phyloP scores from a whole-genome alignment of 176 grass and related monocot genomes.

The Zea luxurians region DNA sequence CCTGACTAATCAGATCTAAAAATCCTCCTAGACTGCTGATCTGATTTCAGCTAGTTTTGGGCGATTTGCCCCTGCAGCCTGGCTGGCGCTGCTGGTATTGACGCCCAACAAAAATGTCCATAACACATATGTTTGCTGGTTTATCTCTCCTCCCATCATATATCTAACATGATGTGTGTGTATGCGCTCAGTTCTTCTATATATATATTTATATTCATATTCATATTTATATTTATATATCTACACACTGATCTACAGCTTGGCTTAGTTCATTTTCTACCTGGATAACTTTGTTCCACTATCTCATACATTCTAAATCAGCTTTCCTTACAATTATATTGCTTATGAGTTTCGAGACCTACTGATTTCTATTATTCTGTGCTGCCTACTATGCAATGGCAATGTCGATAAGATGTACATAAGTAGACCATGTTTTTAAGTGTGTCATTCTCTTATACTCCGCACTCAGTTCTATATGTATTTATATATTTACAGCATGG shows the following conservation, averaged over 20 bases:
- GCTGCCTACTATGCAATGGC: background rate
- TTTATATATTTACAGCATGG: background rate
- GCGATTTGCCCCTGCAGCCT: too few species aligned
- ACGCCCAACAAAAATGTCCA: too few species aligned
- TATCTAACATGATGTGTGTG: conserved; percentile 9
- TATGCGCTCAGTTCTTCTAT: background rate
- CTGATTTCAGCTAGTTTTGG: too few species aligned
- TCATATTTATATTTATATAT: too few species aligned
- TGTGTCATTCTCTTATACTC: too few species aligned
- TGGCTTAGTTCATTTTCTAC: background rate
- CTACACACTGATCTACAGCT: background rate
- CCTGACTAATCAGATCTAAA: too few species aligned
- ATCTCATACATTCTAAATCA: background rate
- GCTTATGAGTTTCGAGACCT: too few species aligned
- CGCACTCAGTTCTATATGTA: too few species aligned
- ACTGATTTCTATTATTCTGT: background rate
- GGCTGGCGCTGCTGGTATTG: too few species aligned
- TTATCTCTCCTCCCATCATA: background rate
- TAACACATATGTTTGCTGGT: background rate
- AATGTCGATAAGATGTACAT: background rate
- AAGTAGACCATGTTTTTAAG: background rate
- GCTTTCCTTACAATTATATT: background rate
- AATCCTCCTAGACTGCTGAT: too few species aligned
- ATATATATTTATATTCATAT: too few species aligned
- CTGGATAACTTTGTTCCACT: background rate